Percentiles rank a stretch among this genome's conserved stretches.
These are phyloP conservation scores for Oryza punctata DNA, from an alignment of 176 grass and related monocot species.

Conservation along the genomic window DNA sequence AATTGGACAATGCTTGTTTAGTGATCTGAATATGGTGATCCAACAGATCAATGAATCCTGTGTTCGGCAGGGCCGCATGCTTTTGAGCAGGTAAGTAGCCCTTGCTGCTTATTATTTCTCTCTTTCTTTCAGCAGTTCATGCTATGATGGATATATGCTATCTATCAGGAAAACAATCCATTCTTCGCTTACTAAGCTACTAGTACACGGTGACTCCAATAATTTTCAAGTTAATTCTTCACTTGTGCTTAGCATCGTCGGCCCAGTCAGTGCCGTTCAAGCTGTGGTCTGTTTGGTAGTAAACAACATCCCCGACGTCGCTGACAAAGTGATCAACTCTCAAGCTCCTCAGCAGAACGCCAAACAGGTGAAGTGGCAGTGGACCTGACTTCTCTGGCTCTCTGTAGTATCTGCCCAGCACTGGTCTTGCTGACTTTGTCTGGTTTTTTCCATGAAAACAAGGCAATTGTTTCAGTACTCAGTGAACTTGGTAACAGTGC, in stretches of 20 bases:
- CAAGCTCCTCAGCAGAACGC: constrained; percentile 67
- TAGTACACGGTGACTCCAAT: neutral
- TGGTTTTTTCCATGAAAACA: constrained; percentile 23
- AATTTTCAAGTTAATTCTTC: neutral
- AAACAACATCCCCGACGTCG: constrained; percentile 78
- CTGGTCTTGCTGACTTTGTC: constrained; percentile 73
- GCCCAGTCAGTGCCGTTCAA: neutral
- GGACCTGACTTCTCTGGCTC: constrained; percentile 77
- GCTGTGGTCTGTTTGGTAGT: constrained; percentile 74
- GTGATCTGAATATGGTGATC: constrained; percentile 7
- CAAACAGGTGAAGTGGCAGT: constrained; percentile 63
- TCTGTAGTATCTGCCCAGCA: constrained; percentile 76
- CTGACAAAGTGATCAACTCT: constrained; percentile 87
- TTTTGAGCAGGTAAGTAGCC: neutral
- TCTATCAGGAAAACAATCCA: neutral
- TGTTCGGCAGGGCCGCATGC: neutral
- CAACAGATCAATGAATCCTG: constrained; percentile 3
- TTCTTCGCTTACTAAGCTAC: neutral
- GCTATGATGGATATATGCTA: neutral
- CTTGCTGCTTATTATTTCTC: neutral
- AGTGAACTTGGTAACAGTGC: neutral
- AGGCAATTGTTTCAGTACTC: neutral
- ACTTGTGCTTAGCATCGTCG: constrained; percentile 17
- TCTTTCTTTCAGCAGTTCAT: constrained; percentile 1
- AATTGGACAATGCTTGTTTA: constrained; percentile 22